These are phyloP conservation scores for Ophiosphaerella narmari DNA, from an alignment of 2,329 filamentous ascomycete species.

Conservation along the genomic window DNA sequence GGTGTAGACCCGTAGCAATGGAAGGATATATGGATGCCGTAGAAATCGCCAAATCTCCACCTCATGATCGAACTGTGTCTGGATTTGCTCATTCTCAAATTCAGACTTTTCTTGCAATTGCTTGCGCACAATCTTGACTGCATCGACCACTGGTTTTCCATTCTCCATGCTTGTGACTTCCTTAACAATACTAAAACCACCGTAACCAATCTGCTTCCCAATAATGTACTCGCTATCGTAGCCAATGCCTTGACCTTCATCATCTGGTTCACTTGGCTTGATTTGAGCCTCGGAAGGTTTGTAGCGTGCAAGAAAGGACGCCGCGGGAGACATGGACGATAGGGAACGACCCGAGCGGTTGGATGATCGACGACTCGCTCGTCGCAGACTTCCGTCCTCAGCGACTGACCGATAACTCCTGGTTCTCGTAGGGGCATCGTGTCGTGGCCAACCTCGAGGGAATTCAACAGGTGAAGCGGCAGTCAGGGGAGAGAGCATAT, in stretches of 20 bases:
- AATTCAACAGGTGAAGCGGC: conserved; percentile 45
- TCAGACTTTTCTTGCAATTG: conserved; percentile 60
- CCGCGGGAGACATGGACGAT: conserved; percentile 62
- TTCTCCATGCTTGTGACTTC: conserved; percentile 66
- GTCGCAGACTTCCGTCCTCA: conserved; percentile 41
- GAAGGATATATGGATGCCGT: conserved; percentile 65
- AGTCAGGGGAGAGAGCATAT: conserved; percentile 40
- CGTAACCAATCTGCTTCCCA: conserved; percentile 67
- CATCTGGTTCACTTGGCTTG: conserved; percentile 60
- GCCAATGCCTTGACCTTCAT: conserved; percentile 70
- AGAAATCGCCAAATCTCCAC: conserved; percentile 70
- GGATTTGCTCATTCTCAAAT: conserved; percentile 66
- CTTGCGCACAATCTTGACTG: conserved; percentile 71
- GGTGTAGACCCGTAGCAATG: conserved; percentile 67
- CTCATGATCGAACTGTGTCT: conserved; percentile 71
- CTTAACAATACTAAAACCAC: conserved; percentile 69
- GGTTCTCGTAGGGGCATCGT: conserved; percentile 33
- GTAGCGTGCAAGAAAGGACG: conserved; percentile 62
- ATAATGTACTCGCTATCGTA: conserved; percentile 66
- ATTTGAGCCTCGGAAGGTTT: conserved; percentile 43
- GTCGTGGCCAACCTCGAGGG: conserved; percentile 32
- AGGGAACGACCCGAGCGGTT: conserved; percentile 54
- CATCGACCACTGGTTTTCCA: conserved; percentile 59
- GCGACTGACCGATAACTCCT: conserved; percentile 40
- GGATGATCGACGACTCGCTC: conserved; percentile 47